Base-by-base conservation (phyloP, 176 grass and related monocot species). In the Oryza glumipatula region DNA sequence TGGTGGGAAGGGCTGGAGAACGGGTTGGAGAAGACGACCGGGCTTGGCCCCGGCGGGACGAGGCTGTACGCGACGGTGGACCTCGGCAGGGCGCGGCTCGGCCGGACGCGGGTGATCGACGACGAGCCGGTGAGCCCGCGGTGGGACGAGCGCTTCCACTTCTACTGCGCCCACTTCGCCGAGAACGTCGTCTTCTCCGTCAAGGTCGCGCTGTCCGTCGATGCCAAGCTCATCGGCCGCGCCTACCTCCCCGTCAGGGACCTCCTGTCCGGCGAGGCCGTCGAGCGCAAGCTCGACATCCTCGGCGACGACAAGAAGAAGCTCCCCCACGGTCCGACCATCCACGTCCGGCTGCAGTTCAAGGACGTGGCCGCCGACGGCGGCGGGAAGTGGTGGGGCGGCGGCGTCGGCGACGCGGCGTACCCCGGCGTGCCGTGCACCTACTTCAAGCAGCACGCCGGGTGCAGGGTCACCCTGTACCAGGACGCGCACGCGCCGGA, bases 131-230 rank as follows among this genome's bases (percentile, higher is more conserved):
- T 76, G 73, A 98, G 95, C 82, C 96, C 96, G 44, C 88, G 93
- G 22, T 98, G 96, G 96, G 92, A 95, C 67, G 93, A 98, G 80
- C 73, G 78, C 5, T 98, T 98, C 86, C 96, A 92, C 88, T 92
- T 98, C 58, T 95, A 98, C 87, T 98, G 96, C 74, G 96, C 96
- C 0, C 93, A 98, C 76, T 89, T 89, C 91, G 91, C 91, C 22
- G 43, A 89, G 24, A 49, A 90, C 78, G 67, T 98, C 70, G 87
- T 95, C 22, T 94, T 98, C 89, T 92, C 96, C 28, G 81, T 98
- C 87, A 98, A 98, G 88, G 68, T 76, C 7, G 80, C 90, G 68
- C 87, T 92, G 43, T 28, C 91, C 45, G 76, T 98, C 49, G 73
- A 91, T 68, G 96, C 96, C 78, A 66, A 81, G 74, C 87, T 98